A percentile compares a stretch with the other conserved stretches of the same genome.
These are phyloP conservation scores for Yamadazyma takamatsuzukensis DNA, from an alignment of 805 yeast species.

Conservation along the genomic window DNA sequence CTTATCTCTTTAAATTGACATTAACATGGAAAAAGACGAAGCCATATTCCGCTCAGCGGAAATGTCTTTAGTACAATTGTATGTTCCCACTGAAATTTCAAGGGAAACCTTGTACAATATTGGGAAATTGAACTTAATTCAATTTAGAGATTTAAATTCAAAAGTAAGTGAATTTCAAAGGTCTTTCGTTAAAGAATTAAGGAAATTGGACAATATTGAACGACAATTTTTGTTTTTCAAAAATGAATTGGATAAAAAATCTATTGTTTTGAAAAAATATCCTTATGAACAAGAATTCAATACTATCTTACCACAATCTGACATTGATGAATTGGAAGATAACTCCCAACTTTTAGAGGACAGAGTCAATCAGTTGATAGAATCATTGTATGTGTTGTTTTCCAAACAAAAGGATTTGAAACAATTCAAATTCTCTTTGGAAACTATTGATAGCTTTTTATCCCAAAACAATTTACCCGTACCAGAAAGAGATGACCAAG, in stretches of 20 bases:
- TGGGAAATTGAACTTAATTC: slow-evolving; percentile 83
- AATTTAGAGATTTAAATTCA: slow-evolving; percentile 80
- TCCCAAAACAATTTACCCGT: slow-evolving; percentile 19
- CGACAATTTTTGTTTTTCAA: slow-evolving; percentile 59
- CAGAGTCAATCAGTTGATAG: slow-evolving; percentile 67
- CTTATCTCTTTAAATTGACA: too few species aligned
- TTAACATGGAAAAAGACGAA: slow-evolving; percentile 33
- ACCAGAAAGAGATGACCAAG: slow-evolving; percentile 32
- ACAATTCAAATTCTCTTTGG: slow-evolving; percentile 59
- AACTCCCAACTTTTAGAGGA: slow-evolving; percentile 68
- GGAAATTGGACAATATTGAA: slow-evolving; percentile 80
- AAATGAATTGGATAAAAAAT: slow-evolving; percentile 47
- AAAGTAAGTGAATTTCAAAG: slow-evolving; percentile 84
- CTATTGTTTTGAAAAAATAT: slow-evolving; percentile 30
- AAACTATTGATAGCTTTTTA: slow-evolving; percentile 36
- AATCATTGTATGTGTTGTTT: slow-evolving; percentile 62
- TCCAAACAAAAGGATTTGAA: slow-evolving; percentile 60
- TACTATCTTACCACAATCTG: slow-evolving; percentile 43
- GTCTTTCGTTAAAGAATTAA: slow-evolving; percentile 81
- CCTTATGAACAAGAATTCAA: slow-evolving; percentile 23
- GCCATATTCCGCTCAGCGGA: slow-evolving; percentile 78
- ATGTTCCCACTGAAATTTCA: slow-evolving; percentile 85
- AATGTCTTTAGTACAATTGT: slow-evolving; percentile 90
- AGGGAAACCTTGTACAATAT: slow-evolving; percentile 81
- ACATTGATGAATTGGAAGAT: slow-evolving; percentile 67